Evolutionary conservation across 1,139 yeast species (phyloP), one percentile per base, ranked within the genome.

Genomic region (Pichia terricola): DNA sequence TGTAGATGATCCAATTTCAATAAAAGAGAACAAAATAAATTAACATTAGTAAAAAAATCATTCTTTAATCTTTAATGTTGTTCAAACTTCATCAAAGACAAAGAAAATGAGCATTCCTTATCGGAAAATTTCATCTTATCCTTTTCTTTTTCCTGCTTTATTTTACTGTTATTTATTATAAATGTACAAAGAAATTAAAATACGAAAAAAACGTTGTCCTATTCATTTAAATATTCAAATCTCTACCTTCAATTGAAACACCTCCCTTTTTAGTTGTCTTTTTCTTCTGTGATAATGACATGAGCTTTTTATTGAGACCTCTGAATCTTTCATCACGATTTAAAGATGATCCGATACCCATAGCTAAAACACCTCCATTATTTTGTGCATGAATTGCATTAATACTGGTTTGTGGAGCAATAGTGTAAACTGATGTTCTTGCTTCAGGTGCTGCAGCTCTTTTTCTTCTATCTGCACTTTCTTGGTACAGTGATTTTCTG

Each of bases 401-500:
- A 31, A 72, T 52, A 56, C 77, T 81, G 49, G 85, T 85, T 57
- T 72, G 79, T 43, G 97, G 97, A 0, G 96, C 97, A 60, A 85
- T 81, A 58, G 83, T 85, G 68, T 86, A 89, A 48, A 91, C 95
- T 6, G 88, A 79, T 3, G 94, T 82, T 53, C 94, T 77, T 40
- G 89, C 89, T 39, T 82, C 79, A 27, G 97, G 97, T 45, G 91
- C 91, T 37, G 95, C 95, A 9, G 97, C 96, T 63, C 97, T 77
- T 64, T 85, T 84, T 66, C 91, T 75, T 64, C 95, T 78, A 52
- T 80, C 88, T n/a, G 96, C 96, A 56, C 86, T 81, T 59, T 83
- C 91, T 66, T 87, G 96, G 58, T 87, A 88, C 50, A 84, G 70
- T 4, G 86, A 66, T 62, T 74, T 77, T 62, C 81, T 68, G 39